Percentiles rank a stretch among this genome's conserved stretches.
phyloP scores from a whole-genome alignment of 2,329 filamentous ascomycete genomes.

The Colletotrichum eleusines region DNA sequence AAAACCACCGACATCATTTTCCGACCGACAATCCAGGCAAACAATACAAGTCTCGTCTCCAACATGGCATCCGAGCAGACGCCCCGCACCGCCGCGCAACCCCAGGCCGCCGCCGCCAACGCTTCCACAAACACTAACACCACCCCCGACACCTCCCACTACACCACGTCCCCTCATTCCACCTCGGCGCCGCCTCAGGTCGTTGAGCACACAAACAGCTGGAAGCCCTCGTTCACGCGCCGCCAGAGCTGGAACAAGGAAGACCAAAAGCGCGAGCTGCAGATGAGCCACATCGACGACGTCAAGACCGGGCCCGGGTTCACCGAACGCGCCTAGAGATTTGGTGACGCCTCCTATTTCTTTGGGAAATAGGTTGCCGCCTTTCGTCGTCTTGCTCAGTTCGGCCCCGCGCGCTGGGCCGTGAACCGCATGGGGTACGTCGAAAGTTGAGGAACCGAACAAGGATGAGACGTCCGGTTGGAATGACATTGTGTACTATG shows the following conservation, averaged over 20 bases:
- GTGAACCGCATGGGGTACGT: not conserved
- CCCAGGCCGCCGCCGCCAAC: not conserved
- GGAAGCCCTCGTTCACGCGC: conserved; percentile 61
- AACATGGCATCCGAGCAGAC: conserved; percentile 2
- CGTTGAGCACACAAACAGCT: conserved; percentile 53
- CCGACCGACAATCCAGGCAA: not conserved
- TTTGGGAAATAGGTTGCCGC: no score
- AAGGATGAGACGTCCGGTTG: not conserved
- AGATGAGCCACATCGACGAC: conserved; percentile 58
- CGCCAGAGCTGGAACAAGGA: conserved; percentile 66
- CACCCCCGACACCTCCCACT: conserved; percentile 2
- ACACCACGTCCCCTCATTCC: not conserved
- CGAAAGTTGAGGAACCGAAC: no score
- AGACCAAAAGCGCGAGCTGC: conserved; percentile 65
- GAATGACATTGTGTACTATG: not conserved
- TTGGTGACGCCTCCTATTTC: not conserved
- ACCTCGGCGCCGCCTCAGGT: conserved; percentile 43
- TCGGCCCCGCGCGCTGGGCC: not conserved
- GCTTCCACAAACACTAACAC: not conserved
- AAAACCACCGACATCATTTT: not conserved
- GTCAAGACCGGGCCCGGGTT: conserved; percentile 57
- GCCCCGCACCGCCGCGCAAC: conserved; percentile 5
- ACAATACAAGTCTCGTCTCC: not conserved
- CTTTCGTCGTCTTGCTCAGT: not conserved
- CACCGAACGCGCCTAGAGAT: conserved; percentile 50